Percentiles rank a stretch among this genome's conserved stretches.
Conservation (phyloP, 2,329 filamentous ascomycete genomes). For the Passalora sequoiae region DNA sequence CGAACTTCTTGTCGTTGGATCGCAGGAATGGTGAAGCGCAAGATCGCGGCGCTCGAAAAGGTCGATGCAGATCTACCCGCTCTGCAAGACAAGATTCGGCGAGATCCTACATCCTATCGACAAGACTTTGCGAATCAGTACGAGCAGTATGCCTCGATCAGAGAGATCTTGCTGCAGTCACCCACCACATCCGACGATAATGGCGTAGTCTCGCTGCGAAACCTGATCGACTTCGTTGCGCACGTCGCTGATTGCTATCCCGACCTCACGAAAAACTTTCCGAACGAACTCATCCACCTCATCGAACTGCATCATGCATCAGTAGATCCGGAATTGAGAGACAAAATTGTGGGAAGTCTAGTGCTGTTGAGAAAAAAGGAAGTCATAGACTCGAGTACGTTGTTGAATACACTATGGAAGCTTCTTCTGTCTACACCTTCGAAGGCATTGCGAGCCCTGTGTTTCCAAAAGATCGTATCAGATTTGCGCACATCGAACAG, state of each 20-base stretch:
- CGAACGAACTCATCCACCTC: conserved; percentile 74
- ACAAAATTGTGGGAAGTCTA: conserved; percentile 89
- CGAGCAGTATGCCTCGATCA: conserved; percentile 84
- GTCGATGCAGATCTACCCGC: conserved; percentile 87
- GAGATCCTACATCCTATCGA: conserved; percentile 83
- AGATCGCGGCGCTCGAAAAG: conserved; percentile 89
- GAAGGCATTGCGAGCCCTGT: conserved; percentile 75
- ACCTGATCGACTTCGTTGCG: conserved; percentile 87
- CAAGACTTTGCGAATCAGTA: conserved; percentile 86
- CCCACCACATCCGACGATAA: conserved; percentile 72
- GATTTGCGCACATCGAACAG: conserved; percentile 84
- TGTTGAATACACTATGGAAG: conserved; percentile 89
- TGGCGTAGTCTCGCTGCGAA: conserved; percentile 76
- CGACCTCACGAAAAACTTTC: conserved; percentile 68
- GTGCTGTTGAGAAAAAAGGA: conserved; percentile 87
- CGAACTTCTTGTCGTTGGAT: neutral
- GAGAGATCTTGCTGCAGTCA: conserved; percentile 83
- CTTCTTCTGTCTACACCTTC: conserved; percentile 87
- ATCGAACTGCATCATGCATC: conserved; percentile 75
- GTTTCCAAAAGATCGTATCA: conserved; percentile 87
- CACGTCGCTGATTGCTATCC: conserved; percentile 94
- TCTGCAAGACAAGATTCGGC: conserved; percentile 84
- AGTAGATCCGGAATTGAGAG: conserved; percentile 76
- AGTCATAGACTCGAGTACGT: conserved; percentile 74
- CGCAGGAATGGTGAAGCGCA: conserved; percentile 69